These are phyloP conservation scores for Cicer pinnatifidum DNA, from an alignment of 306 rosid genomes.

Conservation along the genomic window DNA sequence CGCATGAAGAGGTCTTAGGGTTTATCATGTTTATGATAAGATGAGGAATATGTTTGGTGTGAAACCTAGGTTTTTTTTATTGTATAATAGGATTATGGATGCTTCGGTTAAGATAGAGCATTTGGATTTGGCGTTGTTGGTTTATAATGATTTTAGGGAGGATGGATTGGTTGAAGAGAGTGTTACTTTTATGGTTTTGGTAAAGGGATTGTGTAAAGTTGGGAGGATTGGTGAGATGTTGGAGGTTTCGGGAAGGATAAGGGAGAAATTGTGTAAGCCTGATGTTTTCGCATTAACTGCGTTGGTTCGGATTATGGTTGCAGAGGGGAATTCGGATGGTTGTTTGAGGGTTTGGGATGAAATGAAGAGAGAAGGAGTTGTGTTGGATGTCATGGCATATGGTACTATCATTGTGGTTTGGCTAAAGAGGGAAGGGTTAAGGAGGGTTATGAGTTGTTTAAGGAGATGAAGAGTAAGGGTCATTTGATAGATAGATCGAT, in stretches of 20 bases:
- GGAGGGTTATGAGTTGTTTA: slow-evolving; percentile 67
- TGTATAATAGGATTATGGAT: slow-evolving; percentile 78
- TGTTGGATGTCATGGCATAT: slow-evolving; percentile 74
- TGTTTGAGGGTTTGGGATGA: slow-evolving; percentile 81
- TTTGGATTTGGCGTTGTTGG: slow-evolving; percentile 66
- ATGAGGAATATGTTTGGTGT: slow-evolving; percentile 51
- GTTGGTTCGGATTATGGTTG: slow-evolving; percentile 59
- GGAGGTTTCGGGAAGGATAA: slow-evolving; percentile 62
- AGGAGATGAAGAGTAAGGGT: slow-evolving; percentile 76
- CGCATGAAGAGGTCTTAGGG: slow-evolving; percentile 72
- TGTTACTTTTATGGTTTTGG: slow-evolving; percentile 75
- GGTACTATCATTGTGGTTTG: slow-evolving; percentile 64
- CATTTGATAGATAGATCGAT: slow-evolving; percentile 72
- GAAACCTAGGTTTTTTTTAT: slow-evolving; percentile 70
- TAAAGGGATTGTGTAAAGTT: slow-evolving; percentile 71
- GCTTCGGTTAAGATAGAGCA: slow-evolving; percentile 61
- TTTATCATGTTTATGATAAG: slow-evolving; percentile 62
- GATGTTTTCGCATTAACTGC: slow-evolving; percentile 84
- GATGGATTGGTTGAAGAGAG: slow-evolving; percentile 75
- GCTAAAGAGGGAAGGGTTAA: slow-evolving; percentile 62
- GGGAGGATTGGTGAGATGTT: slow-evolving; percentile 69
- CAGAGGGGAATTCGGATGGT: slow-evolving; percentile 59
- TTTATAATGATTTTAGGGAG: slow-evolving; percentile 64
- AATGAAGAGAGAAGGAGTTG: slow-evolving; percentile 64
- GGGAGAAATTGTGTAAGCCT: slow-evolving; percentile 68